phyloP scores from a whole-genome alignment of 371 early-diverging fungal genomes.

The Mortierella sp. region DNA sequence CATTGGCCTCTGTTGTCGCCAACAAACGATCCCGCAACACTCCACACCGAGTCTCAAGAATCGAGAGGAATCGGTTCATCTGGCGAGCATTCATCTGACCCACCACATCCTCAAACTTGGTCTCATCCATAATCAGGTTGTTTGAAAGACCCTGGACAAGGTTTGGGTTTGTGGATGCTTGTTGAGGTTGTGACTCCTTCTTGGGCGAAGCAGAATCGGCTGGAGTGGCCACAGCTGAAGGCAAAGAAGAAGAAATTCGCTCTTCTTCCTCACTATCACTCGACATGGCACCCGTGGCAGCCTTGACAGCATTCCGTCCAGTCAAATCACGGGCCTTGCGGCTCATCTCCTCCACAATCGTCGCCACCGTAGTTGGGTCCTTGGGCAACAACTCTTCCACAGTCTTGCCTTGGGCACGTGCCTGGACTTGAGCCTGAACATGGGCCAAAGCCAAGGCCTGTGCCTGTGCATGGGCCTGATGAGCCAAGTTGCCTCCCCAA shows the following conservation, averaged over 20 bases:
- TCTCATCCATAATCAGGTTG: conserved; percentile 54
- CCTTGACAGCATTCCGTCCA: conserved; percentile 1
- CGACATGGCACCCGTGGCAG: conserved; percentile 7
- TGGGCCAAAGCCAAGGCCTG: conserved; percentile 44
- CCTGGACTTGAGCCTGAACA: conserved; percentile 47
- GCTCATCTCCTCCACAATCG: conserved; percentile 34
- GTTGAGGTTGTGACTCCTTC: too few relatives aligned
- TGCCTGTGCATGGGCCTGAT: conserved; percentile 47
- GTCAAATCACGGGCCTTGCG: conserved; percentile 26
- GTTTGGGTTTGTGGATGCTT: background rate
- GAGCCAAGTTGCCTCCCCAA: conserved; percentile 55
- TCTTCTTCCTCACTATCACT: conserved; percentile 44
- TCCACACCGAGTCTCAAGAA: conserved; percentile 57
- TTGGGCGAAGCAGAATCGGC: background rate
- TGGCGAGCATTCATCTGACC: conserved; percentile 62
- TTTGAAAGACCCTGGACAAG: conserved; percentile 26
- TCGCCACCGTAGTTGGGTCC: conserved; percentile 18
- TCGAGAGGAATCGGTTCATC: conserved; percentile 62
- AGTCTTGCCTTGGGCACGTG: conserved; percentile 29
- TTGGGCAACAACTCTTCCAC: conserved; percentile 1
- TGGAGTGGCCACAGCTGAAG: background rate
- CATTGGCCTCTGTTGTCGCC: conserved; percentile 36
- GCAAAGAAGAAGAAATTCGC: too few relatives aligned
- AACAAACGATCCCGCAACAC: conserved; percentile 38
- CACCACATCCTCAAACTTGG: conserved; percentile 56